Base-by-base conservation (phyloP, 2,329 filamentous ascomycete species). In the Hypoxylon sp. region DNA sequence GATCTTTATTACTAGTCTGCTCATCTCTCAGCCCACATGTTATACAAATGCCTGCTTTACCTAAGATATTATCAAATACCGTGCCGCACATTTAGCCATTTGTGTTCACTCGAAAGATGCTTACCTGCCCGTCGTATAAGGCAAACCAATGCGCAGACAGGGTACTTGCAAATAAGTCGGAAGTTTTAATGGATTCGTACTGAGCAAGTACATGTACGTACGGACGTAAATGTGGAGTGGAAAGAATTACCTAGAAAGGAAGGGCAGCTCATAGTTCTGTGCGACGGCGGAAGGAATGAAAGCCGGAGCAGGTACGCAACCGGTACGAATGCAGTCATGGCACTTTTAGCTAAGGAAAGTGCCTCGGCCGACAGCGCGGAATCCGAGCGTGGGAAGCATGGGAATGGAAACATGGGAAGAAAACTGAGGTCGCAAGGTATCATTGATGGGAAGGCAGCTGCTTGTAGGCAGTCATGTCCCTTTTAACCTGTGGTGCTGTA, bases 291-390 rank as follows among this genome's bases (percentile, higher is more conserved):
- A 58, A 64, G 63, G 40, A 37, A 37, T 59, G 27, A 55, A 48
- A 55, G 54, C 56, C 30, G 30, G 44, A 33, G 48, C 37, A 49
- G 50, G 56, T 64, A 61, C 49, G 30, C 11, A 27, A 50, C 10
- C 51, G 10, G 27, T 65, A 69, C 61, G 49, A 33, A 40, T 20
- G 58, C 25, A 48, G 27, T 46, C 42, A 55, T 62, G 44, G 48
- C 27, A 53, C 46, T 40, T 54, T 65, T 25, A 57, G 51, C 49
- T 57, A 58, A 53, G 50, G 48, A 50, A 62, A 57, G 35, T 58
- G 44, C 62, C 51, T 71, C 65, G 62, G 68, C 65, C 68, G 68
- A 68, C 46, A 66, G 11, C 46, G 48, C 68, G 65, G 68, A 68
- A 57, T 60, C 68, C 65, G 65, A 70, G 60, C 37, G 30, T 48